Conservation (phyloP, 1,284 basidiomycete genomes). For the Anthracocystis panici-leucophaei region DNA sequence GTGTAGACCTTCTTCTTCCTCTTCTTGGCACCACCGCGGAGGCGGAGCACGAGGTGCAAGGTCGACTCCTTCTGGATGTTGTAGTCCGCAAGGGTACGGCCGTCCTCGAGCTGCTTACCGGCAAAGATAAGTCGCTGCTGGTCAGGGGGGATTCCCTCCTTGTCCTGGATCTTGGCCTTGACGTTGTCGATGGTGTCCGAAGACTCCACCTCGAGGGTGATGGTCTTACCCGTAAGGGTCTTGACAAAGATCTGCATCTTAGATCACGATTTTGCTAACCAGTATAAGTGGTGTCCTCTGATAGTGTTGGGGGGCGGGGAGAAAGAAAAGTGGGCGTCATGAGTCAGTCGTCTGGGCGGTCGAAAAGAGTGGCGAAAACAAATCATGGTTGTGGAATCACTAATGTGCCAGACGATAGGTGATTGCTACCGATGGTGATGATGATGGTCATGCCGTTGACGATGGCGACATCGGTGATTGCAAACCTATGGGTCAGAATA, state of each 20-base stretch:
- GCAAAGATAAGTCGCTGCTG: conserved; percentile 98
- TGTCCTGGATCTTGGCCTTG: conserved; percentile 73
- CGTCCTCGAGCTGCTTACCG: conserved; percentile 87
- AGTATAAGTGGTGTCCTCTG: conserved; percentile 63
- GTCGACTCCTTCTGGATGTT: conserved; percentile 82
- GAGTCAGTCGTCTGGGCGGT: not conserved
- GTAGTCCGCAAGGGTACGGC: conserved; percentile 73
- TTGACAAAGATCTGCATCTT: conserved; percentile 68
- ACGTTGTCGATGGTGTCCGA: conserved; percentile 70
- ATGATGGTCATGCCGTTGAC: not conserved
- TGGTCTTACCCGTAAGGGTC: conserved; percentile 70
- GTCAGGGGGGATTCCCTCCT: conserved; percentile 86
- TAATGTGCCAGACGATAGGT: not conserved
- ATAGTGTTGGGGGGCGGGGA: not conserved
- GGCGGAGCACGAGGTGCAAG: conserved; percentile 71
- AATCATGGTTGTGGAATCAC: not conserved
- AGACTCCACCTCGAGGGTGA: conserved; percentile 71
- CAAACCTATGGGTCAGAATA: conserved; percentile 22
- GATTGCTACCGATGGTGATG: not conserved
- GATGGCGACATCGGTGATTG: not conserved
- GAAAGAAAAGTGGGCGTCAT: not conserved
- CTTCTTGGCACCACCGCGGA: conserved; percentile 98
- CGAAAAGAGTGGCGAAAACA: no score
- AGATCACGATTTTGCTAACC: conserved; percentile 61
- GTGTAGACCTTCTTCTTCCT: conserved; percentile 99